Evolutionary conservation across 192 early-diverging fungal species (phyloP), one percentile per base, ranked within the genome.

Genomic region (Backusella australiensis): DNA sequence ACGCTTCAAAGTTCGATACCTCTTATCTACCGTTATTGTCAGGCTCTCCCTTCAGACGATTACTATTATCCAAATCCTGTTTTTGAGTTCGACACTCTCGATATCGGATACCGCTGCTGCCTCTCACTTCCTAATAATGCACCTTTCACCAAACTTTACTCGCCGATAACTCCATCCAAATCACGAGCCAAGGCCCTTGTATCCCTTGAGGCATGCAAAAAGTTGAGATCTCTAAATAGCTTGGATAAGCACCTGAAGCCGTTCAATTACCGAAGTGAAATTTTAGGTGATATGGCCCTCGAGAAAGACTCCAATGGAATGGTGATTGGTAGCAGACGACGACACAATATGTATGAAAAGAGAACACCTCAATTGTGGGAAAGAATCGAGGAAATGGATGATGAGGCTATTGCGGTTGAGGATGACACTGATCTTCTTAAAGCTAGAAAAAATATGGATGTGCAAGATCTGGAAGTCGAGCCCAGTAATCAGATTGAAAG

Each of bases 191-290:
- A 91, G 79, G 90, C 91, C 68, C 73, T 85, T 3, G 89, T 88
- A 0, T 91, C 93, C 0, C 89, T 94, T 44, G 89, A 93, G 42
- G 83, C 90, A 0, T 90, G 94, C 38, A 90, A 91, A 68, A 76
- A 86, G 76, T 84, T 98, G 15, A 91, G 96, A 77, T 75, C 81
- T n/a, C 67, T 84, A 1, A 90, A 89, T 0, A 90, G 86, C 3
- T 84, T 98, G n/a, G 87, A 94, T 75, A 93, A 96, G 39, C 81
- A 91, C 41, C 83, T 98, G 11, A 49, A 86, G 8, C 95, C 96
- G 0, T 73, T 87, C 14, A 29, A 84, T 34, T 75, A 84, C 32
- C 69, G 26, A 14, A 32, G 35, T 1, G 56, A 77, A 15, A 19
- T 74, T 32, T n/a, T 81, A 7, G 80, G 72, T 41, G 71, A 75